These are phyloP conservation scores for Tuber microsphaerosporum DNA, from an alignment of 495 filamentous ascomycete species.

Conservation along the genomic window DNA sequence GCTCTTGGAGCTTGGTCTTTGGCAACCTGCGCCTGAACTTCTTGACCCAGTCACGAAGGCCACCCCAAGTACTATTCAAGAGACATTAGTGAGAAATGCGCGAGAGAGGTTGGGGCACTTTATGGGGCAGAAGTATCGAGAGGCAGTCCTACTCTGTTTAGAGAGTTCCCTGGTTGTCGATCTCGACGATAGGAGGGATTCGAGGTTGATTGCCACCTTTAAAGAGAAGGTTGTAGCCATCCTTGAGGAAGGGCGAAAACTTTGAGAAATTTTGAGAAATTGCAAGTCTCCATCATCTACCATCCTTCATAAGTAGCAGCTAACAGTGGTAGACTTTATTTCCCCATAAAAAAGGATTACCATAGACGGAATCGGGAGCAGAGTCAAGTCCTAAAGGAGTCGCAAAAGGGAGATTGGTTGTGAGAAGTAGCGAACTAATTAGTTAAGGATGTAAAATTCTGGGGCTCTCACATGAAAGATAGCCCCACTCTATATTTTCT, in stretches of 20 bases:
- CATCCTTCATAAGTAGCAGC: background rate
- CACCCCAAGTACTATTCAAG: constrained; percentile 5
- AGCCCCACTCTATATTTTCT: background rate
- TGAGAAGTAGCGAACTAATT: background rate
- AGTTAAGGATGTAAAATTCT: background rate
- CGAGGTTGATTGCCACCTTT: constrained; percentile 20
- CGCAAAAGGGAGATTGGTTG: background rate
- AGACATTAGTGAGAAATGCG: constrained; percentile 15
- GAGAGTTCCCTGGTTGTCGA: constrained; percentile 1
- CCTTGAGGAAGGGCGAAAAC: constrained; percentile 7
- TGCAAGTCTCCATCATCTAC: background rate
- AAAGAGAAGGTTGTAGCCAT: constrained; percentile 21
- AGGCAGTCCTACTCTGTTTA: constrained; percentile 19
- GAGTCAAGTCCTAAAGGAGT: background rate
- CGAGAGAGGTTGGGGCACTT: constrained; percentile 17
- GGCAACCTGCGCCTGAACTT: constrained; percentile 10
- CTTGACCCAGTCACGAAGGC: background rate
- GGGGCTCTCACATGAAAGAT: background rate
- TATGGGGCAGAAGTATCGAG: constrained; percentile 20
- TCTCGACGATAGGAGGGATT: constrained; percentile 17
- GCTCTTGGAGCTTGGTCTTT: constrained; percentile 39
- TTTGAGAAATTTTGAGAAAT: constrained; percentile 3
- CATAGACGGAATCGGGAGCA: background rate
- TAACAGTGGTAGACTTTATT: background rate
- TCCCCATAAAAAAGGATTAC: background rate